These are phyloP conservation scores for Ceriops decandra DNA, from an alignment of 345 rosid species.

Conservation along the genomic window DNA sequence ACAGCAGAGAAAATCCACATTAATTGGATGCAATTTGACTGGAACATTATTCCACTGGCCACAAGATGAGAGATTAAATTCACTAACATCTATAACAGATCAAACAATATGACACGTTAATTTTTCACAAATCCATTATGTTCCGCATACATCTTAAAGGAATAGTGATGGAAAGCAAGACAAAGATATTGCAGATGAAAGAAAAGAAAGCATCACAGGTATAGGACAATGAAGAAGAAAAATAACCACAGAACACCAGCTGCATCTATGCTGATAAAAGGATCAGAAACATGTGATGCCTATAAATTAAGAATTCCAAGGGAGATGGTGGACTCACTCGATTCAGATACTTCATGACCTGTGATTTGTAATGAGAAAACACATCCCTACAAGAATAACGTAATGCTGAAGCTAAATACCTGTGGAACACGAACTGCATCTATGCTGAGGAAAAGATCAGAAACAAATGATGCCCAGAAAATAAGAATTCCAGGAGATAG, in stretches of 20 bases:
- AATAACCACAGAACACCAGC: slow-evolving; percentile 85
- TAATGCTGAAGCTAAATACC: slow-evolving; percentile 41
- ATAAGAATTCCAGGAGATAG: slow-evolving; percentile 69
- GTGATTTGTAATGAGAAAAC: slow-evolving; percentile 11
- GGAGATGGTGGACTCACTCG: slow-evolving; percentile 64
- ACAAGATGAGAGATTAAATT: neutral
- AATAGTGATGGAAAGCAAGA: neutral
- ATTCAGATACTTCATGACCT: slow-evolving; percentile 59
- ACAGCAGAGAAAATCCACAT: too few relatives aligned
- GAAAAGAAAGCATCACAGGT: neutral
- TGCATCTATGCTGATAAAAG: slow-evolving; percentile 74
- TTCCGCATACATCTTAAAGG: neutral
- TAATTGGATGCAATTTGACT: neutral
- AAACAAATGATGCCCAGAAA: slow-evolving; percentile 69
- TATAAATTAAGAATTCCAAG: slow-evolving; percentile 75
- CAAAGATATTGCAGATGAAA: neutral
- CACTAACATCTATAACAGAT: neutral
- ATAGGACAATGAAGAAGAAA: neutral
- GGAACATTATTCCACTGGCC: neutral
- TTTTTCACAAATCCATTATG: neutral
- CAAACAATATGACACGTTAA: neutral
- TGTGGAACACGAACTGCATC: slow-evolving; percentile 78
- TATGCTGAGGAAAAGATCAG: slow-evolving; percentile 86
- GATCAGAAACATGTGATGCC: slow-evolving; percentile 79
- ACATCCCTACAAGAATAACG: too few relatives aligned